These are phyloP conservation scores for Hypoxylon intermedium DNA, from an alignment of 495 filamentous ascomycete species.

Conservation along the genomic window DNA sequence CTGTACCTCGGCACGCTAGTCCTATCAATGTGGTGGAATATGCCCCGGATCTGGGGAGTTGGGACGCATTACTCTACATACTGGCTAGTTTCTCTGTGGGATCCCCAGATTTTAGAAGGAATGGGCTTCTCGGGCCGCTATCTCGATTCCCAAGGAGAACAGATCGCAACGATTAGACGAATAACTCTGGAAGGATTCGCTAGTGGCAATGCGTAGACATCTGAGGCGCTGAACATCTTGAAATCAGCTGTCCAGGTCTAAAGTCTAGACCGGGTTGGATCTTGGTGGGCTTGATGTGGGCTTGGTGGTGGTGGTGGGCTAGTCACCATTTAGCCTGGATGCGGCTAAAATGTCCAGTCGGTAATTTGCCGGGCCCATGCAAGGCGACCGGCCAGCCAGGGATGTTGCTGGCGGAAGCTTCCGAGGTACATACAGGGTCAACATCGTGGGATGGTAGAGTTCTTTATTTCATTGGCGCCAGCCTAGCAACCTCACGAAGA, in stretches of 20 bases:
- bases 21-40: slow-evolving; percentile 4
- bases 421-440: slow-evolving; percentile 13
- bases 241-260: slow-evolving; percentile 19
- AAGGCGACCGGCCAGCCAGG: neutral
- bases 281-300: slow-evolving; percentile 13
- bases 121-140: slow-evolving; percentile 26
- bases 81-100: slow-evolving; percentile 12
- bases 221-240: slow-evolving; percentile 8
- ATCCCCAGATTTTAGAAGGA: slow-evolving; percentile 19
- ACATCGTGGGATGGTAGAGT: slow-evolving; percentile 6
- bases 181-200: slow-evolving; percentile 8
- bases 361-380: slow-evolving; percentile 26
- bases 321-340: slow-evolving; percentile 40
- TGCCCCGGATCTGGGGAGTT: slow-evolving; percentile 30
- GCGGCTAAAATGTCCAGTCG: slow-evolving; percentile 31
- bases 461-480: slow-evolving; percentile 9
- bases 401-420: slow-evolving; percentile 26
- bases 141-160: slow-evolving; percentile 11
- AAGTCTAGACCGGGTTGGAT: slow-evolving; percentile 34
- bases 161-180: neutral
- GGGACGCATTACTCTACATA: slow-evolving; percentile 16
- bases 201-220: slow-evolving; percentile 2
- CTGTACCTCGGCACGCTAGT: slow-evolving; percentile 9
- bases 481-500: too few species aligned
- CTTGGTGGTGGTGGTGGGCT: too few species aligned